Percentiles rank a stretch among this genome's conserved stretches.
phyloP scores from a whole-genome alignment of 352 stramenopile genomes.

The Phytophthora ramorum region DNA sequence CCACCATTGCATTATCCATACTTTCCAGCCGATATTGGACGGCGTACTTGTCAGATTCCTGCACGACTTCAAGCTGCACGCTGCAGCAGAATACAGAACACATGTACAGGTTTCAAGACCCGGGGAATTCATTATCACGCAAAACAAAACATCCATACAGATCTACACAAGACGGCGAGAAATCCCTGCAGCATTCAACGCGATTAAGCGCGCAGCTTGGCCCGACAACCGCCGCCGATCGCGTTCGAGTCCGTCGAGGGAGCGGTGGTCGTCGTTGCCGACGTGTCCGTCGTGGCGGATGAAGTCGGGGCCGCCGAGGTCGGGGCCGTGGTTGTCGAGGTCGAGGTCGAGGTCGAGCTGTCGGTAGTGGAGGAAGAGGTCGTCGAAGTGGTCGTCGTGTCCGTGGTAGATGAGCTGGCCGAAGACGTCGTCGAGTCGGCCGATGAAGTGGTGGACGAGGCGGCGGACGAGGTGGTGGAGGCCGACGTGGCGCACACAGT shows the following conservation, averaged over 20 bases:
- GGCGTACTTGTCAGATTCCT: too few species aligned
- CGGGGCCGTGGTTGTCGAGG: background rate
- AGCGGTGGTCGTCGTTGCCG: constrained; percentile 13
- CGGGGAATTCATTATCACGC: too few species aligned
- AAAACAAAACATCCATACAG: too few species aligned
- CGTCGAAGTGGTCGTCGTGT: background rate
- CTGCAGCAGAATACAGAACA: too few species aligned
- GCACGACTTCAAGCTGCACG: too few species aligned
- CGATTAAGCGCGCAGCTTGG: constrained; percentile 1
- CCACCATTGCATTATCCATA: too few species aligned
- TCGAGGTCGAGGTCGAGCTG: too few species aligned
- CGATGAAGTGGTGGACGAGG: background rate
- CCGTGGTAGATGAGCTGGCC: background rate
- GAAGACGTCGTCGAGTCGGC: background rate
- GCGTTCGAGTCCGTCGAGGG: constrained; percentile 28
- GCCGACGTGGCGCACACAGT: constrained; percentile 18
- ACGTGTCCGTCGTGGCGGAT: constrained; percentile 3
- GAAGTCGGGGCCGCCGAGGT: constrained; percentile 4
- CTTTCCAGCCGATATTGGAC: too few species aligned
- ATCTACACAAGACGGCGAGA: too few species aligned
- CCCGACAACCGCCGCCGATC: constrained; percentile 17
- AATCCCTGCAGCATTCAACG: too few species aligned
- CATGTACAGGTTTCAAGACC: too few species aligned
- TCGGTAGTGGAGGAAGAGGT: background rate
- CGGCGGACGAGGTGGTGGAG: constrained; percentile 3